Conservation (phyloP, 495 filamentous ascomycete genomes). For the Talaromyces borbonicus region DNA sequence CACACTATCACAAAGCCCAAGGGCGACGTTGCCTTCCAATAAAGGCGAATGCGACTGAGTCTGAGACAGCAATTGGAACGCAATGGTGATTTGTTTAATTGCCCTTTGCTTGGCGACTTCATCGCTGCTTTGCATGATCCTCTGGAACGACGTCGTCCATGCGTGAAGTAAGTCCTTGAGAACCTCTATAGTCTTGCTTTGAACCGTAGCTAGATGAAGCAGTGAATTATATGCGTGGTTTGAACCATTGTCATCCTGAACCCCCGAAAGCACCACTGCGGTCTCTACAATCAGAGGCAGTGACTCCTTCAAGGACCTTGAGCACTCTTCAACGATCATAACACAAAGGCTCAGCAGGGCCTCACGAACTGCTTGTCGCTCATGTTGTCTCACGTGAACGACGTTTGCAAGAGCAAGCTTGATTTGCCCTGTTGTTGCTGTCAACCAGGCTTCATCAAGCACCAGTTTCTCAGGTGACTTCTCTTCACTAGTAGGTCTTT, state of each 20-base stretch:
- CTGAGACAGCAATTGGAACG: conserved; percentile 57
- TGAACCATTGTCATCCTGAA: conserved; percentile 30
- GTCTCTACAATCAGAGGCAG: conserved; percentile 67
- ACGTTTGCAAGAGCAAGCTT: conserved; percentile 76
- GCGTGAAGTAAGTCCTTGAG: conserved; percentile 65
- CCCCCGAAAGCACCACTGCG: conserved; percentile 58
- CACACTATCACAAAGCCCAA: conserved; percentile 39
- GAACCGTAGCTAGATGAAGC: conserved; percentile 49
- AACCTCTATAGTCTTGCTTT: conserved; percentile 52
- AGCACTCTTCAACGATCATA: conserved; percentile 66
- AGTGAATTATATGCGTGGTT: conserved; percentile 37
- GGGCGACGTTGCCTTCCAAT: conserved; percentile 57
- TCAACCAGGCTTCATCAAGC: conserved; percentile 60
- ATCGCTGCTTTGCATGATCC: conserved; percentile 77
- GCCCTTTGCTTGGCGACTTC: conserved; percentile 62
- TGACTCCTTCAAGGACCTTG: conserved; percentile 61
- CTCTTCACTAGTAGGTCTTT: conserved; percentile 19
- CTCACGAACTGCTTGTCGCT: conserved; percentile 57
- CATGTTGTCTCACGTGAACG: conserved; percentile 66
- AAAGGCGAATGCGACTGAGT: conserved; percentile 59
- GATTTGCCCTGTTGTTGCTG: conserved; percentile 70
- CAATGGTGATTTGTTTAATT: conserved; percentile 62
- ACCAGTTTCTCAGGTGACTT: conserved; percentile 21
- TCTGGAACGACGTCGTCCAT: conserved; percentile 72
- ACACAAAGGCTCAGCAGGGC: conserved; percentile 62